Conservation (phyloP, 208 protist species). For the Trichomonas vaginalis region DNA sequence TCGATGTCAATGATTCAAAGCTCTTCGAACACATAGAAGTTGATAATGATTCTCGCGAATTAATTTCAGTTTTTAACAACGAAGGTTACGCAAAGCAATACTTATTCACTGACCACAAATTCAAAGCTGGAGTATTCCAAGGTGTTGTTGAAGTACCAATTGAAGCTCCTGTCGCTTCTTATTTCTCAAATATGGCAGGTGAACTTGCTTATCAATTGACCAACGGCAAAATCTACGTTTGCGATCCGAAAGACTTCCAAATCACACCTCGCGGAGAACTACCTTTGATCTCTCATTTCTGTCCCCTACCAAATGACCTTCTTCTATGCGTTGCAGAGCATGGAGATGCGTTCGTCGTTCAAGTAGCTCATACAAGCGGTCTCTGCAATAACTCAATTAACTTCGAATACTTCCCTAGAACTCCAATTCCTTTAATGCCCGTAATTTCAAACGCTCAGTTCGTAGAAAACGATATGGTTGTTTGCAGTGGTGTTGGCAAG, state of each 20-base stretch:
- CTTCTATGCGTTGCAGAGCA: not conserved
- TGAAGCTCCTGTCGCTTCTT: not conserved
- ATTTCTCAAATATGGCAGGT: not conserved
- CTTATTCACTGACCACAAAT: not conserved
- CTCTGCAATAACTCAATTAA: not conserved
- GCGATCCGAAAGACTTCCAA: not conserved
- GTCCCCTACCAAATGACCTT: not conserved
- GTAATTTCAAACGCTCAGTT: not conserved
- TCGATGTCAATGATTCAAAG: not conserved
- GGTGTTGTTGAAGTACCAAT: not conserved
- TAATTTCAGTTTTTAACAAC: not conserved
- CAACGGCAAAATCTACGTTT: not conserved
- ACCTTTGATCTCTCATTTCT: not conserved
- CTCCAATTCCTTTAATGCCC: not conserved
- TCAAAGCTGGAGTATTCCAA: not conserved
- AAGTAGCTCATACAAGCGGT: not conserved
- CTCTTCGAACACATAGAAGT: not conserved
- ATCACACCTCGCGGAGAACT: not conserved
- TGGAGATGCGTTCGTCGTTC: not conserved
- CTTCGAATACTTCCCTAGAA: not conserved
- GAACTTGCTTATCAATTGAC: not conserved
- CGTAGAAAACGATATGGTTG: not conserved
- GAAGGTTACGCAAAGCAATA: not conserved
- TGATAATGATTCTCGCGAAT: not conserved
- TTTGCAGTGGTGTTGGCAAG: not conserved